Evolutionary conservation across 2,329 filamentous ascomycete genomes (phyloP), one percentile per base, ranked within the genome.

Genomic region (Ophiocordyceps camponoti-leonardi): DNA sequence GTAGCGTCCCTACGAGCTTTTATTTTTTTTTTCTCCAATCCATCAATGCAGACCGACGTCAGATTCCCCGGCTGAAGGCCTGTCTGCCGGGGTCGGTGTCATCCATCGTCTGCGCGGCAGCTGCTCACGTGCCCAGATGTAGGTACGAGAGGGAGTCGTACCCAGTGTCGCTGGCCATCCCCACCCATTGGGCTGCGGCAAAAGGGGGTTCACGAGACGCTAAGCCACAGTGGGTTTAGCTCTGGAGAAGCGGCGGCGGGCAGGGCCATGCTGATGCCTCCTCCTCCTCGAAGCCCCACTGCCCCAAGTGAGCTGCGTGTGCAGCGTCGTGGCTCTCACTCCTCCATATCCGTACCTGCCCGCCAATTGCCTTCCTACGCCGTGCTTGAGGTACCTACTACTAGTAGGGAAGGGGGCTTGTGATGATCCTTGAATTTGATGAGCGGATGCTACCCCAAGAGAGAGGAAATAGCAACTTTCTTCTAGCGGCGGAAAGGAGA

Each of bases 191-290:
- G 41, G 52, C 53, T 51, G 51, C 52, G 54, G 49, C 53, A 60
- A 60, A 61, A 57, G 59, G 57, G 59, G 58, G 58, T 58, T 54
- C 48, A 53, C 45, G 44, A 35, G 33, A 41, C 44, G 46, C 58
- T 59, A 61, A 42, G 19, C 56, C 50, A 3, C 19, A 51, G 49
- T 10, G 3, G 48, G 53, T n/a, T 47, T 61, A 56, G 55, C 48
- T 56, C 53, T 58, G 47, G 56, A 54, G 54, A 56, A 49, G 54
- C 53, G 58, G 54, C 50, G 31, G 26, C 28, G 51, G 53, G 33
- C 54, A 54, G 48, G 49, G 52, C 53, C 53, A 35, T n/a, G 31
- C n/a, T n/a, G 22, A 23, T 23, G 22, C 22, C 22, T 23, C 22
- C 22, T 23, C 22, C 22, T 23, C 33, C 33, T 37, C 33, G 13